Evolutionary conservation across 1,139 yeast species (phyloP).

Genomic region (Yamadazyma conglobata): DNA sequence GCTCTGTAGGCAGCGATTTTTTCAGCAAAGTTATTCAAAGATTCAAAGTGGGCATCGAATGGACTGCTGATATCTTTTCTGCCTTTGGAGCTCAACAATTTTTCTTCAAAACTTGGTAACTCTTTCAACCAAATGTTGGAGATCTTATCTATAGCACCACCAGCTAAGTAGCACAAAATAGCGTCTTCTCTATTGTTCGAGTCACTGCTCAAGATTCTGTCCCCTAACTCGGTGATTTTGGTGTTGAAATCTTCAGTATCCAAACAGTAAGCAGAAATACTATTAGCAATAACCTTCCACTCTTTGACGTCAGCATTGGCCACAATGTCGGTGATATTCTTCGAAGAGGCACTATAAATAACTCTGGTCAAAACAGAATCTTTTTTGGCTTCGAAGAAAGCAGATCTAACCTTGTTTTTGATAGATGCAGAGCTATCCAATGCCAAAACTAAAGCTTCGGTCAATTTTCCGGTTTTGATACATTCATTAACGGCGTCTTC

Average conservation of each 20-base stretch:
- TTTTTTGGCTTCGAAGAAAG: conserved; percentile 62
- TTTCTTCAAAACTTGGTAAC: conserved; percentile 54
- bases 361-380: conserved; percentile 66
- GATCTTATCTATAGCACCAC: conserved; percentile 75
- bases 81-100: conserved; percentile 39
- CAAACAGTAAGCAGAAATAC: conserved; percentile 57
- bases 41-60: conserved; percentile 80
- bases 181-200: conserved; percentile 63
- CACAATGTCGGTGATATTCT: conserved; percentile 68
- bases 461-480: conserved; percentile 57
- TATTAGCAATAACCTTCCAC: conserved; percentile 81
- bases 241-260: conserved; percentile 47
- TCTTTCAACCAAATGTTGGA: conserved; percentile 84
- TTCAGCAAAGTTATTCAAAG: conserved; percentile 78
- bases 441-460: conserved; percentile 83
- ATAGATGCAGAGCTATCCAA: conserved; percentile 62
- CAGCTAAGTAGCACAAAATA: conserved; percentile 73
- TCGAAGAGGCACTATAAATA: conserved; percentile 60
- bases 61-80: conserved; percentile 48
- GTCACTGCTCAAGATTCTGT: conserved; percentile 40
- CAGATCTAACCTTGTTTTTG: conserved; percentile 65
- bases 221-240: conserved; percentile 70
- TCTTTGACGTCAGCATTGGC: conserved; percentile 70
- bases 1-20: conserved; percentile 76
- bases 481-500: conserved; percentile 68